Base-by-base conservation (phyloP, 2,329 filamentous ascomycete species). In the Aspergillus viridinutans region DNA sequence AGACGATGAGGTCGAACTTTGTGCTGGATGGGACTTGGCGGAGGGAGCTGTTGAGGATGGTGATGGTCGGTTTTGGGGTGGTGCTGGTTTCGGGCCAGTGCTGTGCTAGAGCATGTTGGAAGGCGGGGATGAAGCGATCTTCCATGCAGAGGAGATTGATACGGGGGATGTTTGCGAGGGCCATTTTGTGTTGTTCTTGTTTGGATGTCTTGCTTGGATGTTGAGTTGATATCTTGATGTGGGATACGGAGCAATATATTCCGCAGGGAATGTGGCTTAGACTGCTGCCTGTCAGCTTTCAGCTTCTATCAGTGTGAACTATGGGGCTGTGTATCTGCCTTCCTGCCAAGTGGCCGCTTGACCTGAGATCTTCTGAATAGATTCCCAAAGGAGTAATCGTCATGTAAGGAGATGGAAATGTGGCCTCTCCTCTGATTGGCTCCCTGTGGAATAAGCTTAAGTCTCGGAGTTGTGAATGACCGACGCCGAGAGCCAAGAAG, bases 1-100 rank as follows among this genome's bases (percentile, higher is more conserved):
- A 83, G 23, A 83, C 80, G 45, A 83, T 69, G 12, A 78, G 70
- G 63, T 83, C 77, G 63, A 81, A 82, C 29, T 68, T 68, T 8
- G 74, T 65, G 0, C 58, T 52, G 0, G 63, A 10, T 0, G 76
- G 69, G 2, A 83, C 63, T 2, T 67, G 62, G 9, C 72, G 67
- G 4, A 84, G 73, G 6, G 68, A 66, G 47, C 65, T 70, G 57
- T 78, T 64, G 61, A 72, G 55, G 20, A 60, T 56, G n/a, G 61
- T 67, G 32, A 72, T 61, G 23, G 78, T 76, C 26, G 78, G 61
- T 5, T 73, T 71, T 53, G 77, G 61, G 8, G 61, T 54, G 9
- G 72, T 53, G 1, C 66, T 62, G 10, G 66, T 49, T 2, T 70
- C 63, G 3, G 78, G 72, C 61, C 68, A 68, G 55, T 70, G 60